A percentile compares a stretch with the other conserved stretches of the same genome.
These are phyloP conservation scores for Neopestalotiopsis clavispora DNA, from an alignment of 2,329 filamentous ascomycete species.

Conservation along the genomic window DNA sequence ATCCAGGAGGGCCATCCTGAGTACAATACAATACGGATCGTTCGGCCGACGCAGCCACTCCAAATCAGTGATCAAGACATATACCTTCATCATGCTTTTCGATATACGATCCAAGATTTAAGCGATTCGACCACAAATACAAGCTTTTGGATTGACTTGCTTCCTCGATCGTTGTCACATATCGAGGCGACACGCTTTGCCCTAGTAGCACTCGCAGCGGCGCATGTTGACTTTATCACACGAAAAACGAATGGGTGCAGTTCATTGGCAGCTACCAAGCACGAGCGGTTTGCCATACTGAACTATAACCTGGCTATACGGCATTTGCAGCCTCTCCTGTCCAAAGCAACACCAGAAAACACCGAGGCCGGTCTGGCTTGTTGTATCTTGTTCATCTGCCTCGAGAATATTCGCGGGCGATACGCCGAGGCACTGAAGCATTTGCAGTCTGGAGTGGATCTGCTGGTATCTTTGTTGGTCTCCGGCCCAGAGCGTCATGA, in stretches of 20 bases:
- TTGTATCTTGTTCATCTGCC: conserved; percentile 8
- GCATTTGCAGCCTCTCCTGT: conserved; percentile 3
- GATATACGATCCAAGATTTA: conserved; percentile 1
- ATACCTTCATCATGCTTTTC: not conserved
- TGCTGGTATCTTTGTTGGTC: not conserved
- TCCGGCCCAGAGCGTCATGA: not conserved
- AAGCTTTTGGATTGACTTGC: not conserved
- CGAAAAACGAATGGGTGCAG: not conserved
- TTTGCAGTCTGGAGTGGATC: not conserved
- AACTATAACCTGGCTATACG: conserved; percentile 5
- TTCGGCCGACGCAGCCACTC: not conserved
- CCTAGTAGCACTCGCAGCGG: not conserved
- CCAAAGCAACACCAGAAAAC: not conserved
- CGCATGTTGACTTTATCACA: not conserved
- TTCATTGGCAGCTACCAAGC: not conserved
- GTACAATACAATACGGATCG: not conserved
- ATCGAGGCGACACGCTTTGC: conserved; percentile 4
- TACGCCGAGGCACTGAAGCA: not conserved
- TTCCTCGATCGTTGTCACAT: not conserved
- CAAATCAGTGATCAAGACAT: not conserved
- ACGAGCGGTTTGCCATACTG: not conserved
- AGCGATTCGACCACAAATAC: not conserved
- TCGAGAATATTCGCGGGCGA: conserved; percentile 9
- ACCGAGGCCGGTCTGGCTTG: not conserved
- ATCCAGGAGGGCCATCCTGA: not conserved